Base-by-base conservation (phyloP, 2,329 filamentous ascomycete species). In the Cytospora piceicola region DNA sequence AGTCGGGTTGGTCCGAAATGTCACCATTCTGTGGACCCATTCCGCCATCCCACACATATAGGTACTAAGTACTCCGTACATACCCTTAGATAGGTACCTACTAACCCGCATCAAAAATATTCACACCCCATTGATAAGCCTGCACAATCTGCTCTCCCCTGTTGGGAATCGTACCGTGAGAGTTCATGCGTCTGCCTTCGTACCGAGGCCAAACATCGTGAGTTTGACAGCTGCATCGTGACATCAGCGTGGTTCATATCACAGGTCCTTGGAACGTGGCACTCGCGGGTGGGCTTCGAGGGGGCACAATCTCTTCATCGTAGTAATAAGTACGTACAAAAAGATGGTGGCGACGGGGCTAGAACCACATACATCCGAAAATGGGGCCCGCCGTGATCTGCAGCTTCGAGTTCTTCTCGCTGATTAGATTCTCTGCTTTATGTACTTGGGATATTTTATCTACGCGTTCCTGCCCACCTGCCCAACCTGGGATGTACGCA, bases 1-100 rank as follows among this genome's bases (percentile, higher is more conserved):
- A 9, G 42, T 24, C 46, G 46, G 46, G 46, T 49, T 49, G 46
- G 46, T 49, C 46, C 46, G n/a, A 49, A 49, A 49, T 49, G 46
- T 49, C 46, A 49, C 46, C 46, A 49, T 49, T 49, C 46, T 49
- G 46, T 49, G 46, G 46, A 49, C 46, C 46, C 46, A 49, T 49
- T 8, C 46, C 46, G 22, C 46, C 6, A 49, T 49, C 9, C n/a
- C n/a, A n/a, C n/a, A n/a, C n/a, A n/a, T n/a, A n/a, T n/a, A n/a
- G n/a, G n/a, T n/a, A n/a, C n/a, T n/a, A n/a, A n/a, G n/a, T n/a
- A n/a, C n/a, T n/a, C n/a, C n/a, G n/a, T n/a, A 9, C 46, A 49
- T 49, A 49, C 11, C 34, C 12, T 15, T 14, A 34, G 5, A 32
- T 36, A 36, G 34, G 34, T 14, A 49, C 46, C 46, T 14, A 49